Evolutionary conservation across 2,329 filamentous ascomycete species (phyloP).

Genomic region (Aureobasidium sp.): DNA sequence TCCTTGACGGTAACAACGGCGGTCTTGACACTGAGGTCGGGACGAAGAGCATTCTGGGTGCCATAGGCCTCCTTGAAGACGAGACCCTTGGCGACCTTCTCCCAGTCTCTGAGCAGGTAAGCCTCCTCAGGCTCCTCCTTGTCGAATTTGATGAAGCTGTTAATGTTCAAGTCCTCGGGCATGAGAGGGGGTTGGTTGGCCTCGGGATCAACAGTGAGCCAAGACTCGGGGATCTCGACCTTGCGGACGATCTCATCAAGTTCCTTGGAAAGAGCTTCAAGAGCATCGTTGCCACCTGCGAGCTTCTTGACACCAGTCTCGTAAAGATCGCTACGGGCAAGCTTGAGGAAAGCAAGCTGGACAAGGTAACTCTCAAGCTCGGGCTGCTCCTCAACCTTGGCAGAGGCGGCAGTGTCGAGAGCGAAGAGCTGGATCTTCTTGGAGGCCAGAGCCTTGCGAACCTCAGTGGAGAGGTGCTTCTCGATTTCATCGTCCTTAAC

Average conservation of each 20-base stretch:
- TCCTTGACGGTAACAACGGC: conserved; percentile 85
- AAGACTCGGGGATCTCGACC: conserved; percentile 68
- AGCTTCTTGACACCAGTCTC: conserved; percentile 58
- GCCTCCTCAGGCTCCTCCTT: conserved; percentile 64
- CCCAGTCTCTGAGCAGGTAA: conserved; percentile 64
- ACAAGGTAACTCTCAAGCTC: conserved; percentile 57
- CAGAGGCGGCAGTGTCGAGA: conserved; percentile 61
- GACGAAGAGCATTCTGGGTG: conserved; percentile 64
- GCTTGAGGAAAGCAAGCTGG: conserved; percentile 74
- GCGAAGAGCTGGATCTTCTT: conserved; percentile 65
- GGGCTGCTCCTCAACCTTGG: conserved; percentile 57
- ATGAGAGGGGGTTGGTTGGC: conserved; percentile 43
- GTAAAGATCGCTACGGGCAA: conserved; percentile 60
- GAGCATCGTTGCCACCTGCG: conserved; percentile 49
- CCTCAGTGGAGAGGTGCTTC: conserved; percentile 65
- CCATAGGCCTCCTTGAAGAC: conserved; percentile 91
- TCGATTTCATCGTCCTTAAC: conserved; percentile 85
- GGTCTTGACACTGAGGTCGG: conserved; percentile 79
- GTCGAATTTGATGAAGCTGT: conserved; percentile 74
- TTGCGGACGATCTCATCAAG: conserved; percentile 62
- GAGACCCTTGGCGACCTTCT: conserved; percentile 75
- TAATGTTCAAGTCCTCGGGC: conserved; percentile 59
- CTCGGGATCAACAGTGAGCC: conserved; percentile 62
- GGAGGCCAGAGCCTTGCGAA: conserved; percentile 63
- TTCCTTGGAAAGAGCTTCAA: conserved; percentile 51